phyloP scores from a whole-genome alignment of 1,139 yeast species.

The Debaryomycetaceae sp. region DNA sequence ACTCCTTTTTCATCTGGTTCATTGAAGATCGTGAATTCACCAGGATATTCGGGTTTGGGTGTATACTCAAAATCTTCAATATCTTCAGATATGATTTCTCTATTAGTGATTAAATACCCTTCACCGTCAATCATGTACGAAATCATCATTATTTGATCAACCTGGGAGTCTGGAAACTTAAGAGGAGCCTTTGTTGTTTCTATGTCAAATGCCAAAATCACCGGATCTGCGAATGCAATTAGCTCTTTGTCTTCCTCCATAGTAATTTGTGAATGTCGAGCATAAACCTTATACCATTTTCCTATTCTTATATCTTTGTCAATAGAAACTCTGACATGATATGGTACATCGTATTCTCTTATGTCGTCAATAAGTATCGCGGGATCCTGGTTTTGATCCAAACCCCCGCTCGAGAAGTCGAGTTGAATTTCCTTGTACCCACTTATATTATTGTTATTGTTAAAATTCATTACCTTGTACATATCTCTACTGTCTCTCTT shows the following conservation, averaged over 20 bases:
- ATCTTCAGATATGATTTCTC: constrained; percentile 92
- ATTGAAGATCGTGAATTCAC: constrained; percentile 83
- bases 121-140: constrained; percentile 99
- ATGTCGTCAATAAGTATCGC: constrained; percentile 70
- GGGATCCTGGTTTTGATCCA: constrained; percentile 41
- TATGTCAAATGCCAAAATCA: constrained; percentile 93
- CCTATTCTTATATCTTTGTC: constrained; percentile 87
- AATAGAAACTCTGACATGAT: constrained; percentile 91
- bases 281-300: constrained; percentile 88
- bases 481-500: constrained; percentile 67
- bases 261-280: constrained; percentile 52
- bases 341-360: constrained; percentile 94
- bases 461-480: constrained; percentile 54
- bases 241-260: constrained; percentile 67
- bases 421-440: constrained; percentile 14
- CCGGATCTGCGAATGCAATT: constrained; percentile 96
- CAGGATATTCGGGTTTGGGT: constrained; percentile 95
- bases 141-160: constrained; percentile 98
- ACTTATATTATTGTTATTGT: constrained; percentile 24
- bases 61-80: constrained; percentile 97
- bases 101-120: constrained; percentile 87
- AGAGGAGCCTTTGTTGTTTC: constrained; percentile 97
- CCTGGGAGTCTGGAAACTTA: constrained; percentile 88
- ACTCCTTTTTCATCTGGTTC: constrained; percentile 81
- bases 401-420: constrained; percentile 9